Base-by-base conservation (phyloP, 768 basidiomycete genomes). In the Melanogaster broomeanus region DNA sequence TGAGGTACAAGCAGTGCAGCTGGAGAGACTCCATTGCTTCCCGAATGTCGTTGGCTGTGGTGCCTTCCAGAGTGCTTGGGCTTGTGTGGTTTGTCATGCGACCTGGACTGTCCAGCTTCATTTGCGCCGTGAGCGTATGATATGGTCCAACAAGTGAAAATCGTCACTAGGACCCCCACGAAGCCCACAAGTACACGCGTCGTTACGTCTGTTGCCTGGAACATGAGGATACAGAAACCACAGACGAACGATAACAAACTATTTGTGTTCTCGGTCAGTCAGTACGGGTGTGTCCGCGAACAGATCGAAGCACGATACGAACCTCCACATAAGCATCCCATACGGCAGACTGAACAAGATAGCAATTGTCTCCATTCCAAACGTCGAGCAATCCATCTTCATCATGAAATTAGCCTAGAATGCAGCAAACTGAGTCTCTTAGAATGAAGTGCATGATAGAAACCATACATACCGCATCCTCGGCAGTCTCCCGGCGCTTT, bases 311-410 rank as follows among this genome's bases (percentile, higher is more conserved):
- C 18, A 10, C n/a, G 10, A 37, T n/a, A 37, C 35, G 35, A 11
- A 70, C 68, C 58, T 54, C 60, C 64, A 69, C 65, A 71, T 64
- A 28, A 69, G 57, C 16, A 68, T 48, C 28, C 61, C 70, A 42
- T 67, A 69, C 6, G 70, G 70, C 24, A 71, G 49, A 43, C 64
- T 68, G 48, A 64, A 71, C 38, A 65, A 50, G 19, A 71, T 66
- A 2, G 69, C 61, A 15, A 72, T 51, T 2, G 57, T 52, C 49
- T 72, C 69, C 2, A 63, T 48, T 5, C 65, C 64, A 21, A 54
- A 46, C 12, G 41, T 10, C 9, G 35, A 37, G 13, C 35, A 8
- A 37, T 19, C 18, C 35, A 37, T 2, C n/a, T 7, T 37, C 35
- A 37, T 37, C 35, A 37, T 37, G 9, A 37, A 37, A 7, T 16